A percentile compares a stretch with the other conserved stretches of the same genome.
Conservation (phyloP, 2,329 filamentous ascomycete genomes). For the Nigrograna mackinnonii region DNA sequence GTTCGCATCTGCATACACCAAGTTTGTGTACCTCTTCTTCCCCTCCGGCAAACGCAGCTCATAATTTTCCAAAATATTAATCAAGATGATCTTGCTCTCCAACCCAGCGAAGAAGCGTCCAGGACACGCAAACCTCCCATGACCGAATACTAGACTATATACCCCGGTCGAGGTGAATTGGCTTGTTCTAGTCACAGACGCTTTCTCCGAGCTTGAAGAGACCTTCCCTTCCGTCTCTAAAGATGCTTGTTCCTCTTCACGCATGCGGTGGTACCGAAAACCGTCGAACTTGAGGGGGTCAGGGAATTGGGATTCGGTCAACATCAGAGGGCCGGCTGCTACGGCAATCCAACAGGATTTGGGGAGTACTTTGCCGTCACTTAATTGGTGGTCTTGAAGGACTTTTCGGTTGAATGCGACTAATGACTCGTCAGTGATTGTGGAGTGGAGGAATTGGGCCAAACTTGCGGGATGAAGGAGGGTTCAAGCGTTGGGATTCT, state of each 20-base stretch:
- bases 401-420: constrained; percentile 6
- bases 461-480: constrained; percentile 2
- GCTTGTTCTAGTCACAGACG: neutral
- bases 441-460: neutral
- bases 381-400: neutral
- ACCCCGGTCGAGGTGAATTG: constrained; percentile 3
- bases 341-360: constrained; percentile 3
- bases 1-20: neutral
- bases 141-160: constrained; percentile 1
- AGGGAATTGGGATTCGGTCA: neutral
- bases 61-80: constrained; percentile 3
- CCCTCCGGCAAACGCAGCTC: constrained; percentile 3
- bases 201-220: neutral
- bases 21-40: neutral
- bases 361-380: constrained; percentile 5
- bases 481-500: constrained; percentile 5
- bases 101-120: constrained; percentile 3
- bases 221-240: neutral
- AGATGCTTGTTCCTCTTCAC: neutral
- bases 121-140: constrained; percentile 3
- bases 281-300: constrained; percentile 7
- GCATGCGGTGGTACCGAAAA: constrained; percentile 6
- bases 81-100: constrained; percentile 4
- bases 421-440: neutral
- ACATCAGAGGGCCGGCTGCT: constrained; percentile 2